Evolutionary conservation across 1,284 basidiomycete species (phyloP).

Genomic region (Fomitopsis pinicola): DNA sequence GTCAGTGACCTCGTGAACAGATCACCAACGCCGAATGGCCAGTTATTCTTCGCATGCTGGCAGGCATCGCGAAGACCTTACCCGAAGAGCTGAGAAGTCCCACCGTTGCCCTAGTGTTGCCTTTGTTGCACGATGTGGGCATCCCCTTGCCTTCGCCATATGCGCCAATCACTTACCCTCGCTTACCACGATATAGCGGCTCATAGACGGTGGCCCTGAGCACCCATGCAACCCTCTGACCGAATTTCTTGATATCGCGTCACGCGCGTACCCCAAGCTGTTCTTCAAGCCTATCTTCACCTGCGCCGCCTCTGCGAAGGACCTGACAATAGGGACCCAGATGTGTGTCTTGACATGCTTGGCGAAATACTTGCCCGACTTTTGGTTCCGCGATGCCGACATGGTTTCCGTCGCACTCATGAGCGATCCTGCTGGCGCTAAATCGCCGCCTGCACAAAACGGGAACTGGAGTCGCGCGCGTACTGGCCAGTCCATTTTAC

Average conservation of each 20-base stretch:
- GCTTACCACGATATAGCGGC: constrained; percentile 30
- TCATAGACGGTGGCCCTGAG: constrained; percentile 46
- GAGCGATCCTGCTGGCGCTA: constrained; percentile 37
- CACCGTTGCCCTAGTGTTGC: constrained; percentile 33
- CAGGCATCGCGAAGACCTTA: constrained; percentile 35
- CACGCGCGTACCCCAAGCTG: constrained; percentile 53
- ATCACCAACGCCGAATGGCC: constrained; percentile 41
- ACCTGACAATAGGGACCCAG: constrained; percentile 52
- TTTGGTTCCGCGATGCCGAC: constrained; percentile 71
- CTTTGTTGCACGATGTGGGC: constrained; percentile 51
- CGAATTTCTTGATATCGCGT: constrained; percentile 45
- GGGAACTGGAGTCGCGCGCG: constrained; percentile 43
- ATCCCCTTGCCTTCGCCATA: not conserved
- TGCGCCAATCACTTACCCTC: not conserved
- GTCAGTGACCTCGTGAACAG: constrained; percentile 24
- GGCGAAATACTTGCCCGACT: constrained; percentile 50
- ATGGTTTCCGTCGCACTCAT: constrained; percentile 74
- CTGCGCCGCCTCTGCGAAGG: constrained; percentile 60
- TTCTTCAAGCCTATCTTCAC: constrained; percentile 76
- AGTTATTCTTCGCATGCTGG: constrained; percentile 34
- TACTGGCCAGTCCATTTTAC: constrained; percentile 60
- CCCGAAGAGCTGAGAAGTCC: constrained; percentile 40
- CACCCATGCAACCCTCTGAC: constrained; percentile 41
- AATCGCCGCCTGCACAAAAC: constrained; percentile 22
- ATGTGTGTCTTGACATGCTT: constrained; percentile 51